Percentiles rank a stretch among this genome's conserved stretches.
Conservation (phyloP, 257 asterid genomes). For the Phtheirospermum japonicum region DNA sequence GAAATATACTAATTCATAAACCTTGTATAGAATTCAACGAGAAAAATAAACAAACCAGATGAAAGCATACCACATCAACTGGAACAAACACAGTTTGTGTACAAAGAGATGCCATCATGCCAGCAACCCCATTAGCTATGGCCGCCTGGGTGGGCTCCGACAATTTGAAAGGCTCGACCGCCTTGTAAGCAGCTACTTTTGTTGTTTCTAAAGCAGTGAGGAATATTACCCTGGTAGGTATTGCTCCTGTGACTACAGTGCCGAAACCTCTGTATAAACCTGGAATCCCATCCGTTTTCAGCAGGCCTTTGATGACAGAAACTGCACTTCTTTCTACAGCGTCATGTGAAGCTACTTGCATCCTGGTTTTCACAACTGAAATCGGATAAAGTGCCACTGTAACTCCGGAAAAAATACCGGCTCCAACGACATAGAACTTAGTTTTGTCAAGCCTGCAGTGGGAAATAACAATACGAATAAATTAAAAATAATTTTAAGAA, state of each 20-base stretch:
- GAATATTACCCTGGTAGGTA: conserved; percentile 86
- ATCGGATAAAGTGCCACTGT: conserved; percentile 87
- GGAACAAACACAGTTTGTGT: conserved; percentile 88
- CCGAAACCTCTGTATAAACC: conserved; percentile 90
- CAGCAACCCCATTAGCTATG: conserved; percentile 83
- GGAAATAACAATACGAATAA: conserved; percentile 21
- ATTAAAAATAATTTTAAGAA: conserved; percentile 18
- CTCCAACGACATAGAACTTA: conserved; percentile 80
- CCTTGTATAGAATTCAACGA: conserved; percentile 35
- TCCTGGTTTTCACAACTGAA: conserved; percentile 86
- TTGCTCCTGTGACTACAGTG: conserved; percentile 79
- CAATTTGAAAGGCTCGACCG: conserved; percentile 67
- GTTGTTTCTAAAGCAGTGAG: conserved; percentile 87
- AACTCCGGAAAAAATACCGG: conserved; percentile 82
- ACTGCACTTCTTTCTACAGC: conserved; percentile 64
- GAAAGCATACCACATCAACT: conserved; percentile 76
- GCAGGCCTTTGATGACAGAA: conserved; percentile 66
- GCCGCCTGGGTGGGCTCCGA: conserved; percentile 91
- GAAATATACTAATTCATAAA: conserved; percentile 52
- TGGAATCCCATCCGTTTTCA: conserved; percentile 71
- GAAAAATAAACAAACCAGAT: background rate
- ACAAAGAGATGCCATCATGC: conserved; percentile 84
- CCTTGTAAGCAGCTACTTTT: conserved; percentile 64
- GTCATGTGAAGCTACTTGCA: conserved; percentile 68
- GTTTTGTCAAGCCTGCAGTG: conserved; percentile 74